Evolutionary conservation across 2,329 filamentous ascomycete species (phyloP).

Genomic region (Capronia americana): DNA sequence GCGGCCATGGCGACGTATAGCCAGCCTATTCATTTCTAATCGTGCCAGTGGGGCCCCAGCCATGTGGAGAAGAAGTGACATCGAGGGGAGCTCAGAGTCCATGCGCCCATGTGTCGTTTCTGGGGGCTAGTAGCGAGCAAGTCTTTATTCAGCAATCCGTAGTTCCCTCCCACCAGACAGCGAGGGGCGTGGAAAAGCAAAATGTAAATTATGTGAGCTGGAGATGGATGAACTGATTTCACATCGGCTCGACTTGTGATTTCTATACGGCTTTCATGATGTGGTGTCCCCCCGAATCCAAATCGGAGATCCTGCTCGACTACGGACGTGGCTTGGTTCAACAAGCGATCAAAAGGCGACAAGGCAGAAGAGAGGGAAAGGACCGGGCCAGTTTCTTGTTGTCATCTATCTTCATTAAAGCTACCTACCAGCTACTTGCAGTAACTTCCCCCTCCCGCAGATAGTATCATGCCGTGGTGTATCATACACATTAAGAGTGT

Average conservation of each 20-base stretch:
- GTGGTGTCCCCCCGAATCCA: too few relatives aligned
- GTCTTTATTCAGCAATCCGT: background rate
- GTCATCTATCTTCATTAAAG: conserved; percentile 14
- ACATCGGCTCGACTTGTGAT: too few relatives aligned
- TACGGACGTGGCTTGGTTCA: background rate
- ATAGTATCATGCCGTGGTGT: conserved; percentile 15
- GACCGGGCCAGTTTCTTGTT: background rate
- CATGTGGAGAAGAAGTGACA: background rate
- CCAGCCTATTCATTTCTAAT: conserved; percentile 93
- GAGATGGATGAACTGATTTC: too few relatives aligned
- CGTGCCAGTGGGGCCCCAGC: background rate
- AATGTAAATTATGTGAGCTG: conserved; percentile 19
- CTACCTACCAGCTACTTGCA: conserved; percentile 16
- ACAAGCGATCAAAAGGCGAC: background rate
- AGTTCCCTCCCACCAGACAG: background rate
- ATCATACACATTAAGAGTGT: conserved; percentile 36
- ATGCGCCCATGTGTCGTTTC: background rate
- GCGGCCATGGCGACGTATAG: conserved; percentile 96
- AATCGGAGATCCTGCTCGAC: too few relatives aligned
- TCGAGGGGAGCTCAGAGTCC: background rate
- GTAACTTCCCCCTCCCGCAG: background rate
- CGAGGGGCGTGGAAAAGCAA: conserved; percentile 1
- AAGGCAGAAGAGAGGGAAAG: background rate
- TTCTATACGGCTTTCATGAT: too few relatives aligned
- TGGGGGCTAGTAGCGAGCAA: background rate